Evolutionary conservation across 768 basidiomycete species (phyloP), one percentile per base, ranked within the genome.

Genomic region (Tephrocybe sp.): DNA sequence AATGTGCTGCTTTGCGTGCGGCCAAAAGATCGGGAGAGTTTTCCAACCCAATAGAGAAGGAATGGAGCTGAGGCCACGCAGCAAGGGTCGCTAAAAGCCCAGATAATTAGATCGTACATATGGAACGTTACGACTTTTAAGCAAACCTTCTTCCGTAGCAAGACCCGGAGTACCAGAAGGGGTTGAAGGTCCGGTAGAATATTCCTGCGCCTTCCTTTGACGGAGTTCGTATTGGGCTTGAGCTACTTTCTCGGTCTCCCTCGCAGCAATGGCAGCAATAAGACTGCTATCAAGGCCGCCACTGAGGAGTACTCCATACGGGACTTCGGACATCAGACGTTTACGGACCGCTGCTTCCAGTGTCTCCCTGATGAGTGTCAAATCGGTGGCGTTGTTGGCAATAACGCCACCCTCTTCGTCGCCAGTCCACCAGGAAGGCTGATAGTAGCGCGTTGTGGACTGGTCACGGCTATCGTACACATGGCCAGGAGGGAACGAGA

Each of bases 401-500:
- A 85, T 75, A 11, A 68, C 59, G 8, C 72, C 79, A 12, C 71
- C 75, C n/a, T 86, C 87, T 36, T 75, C 68, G 60, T 97, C 93
- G n/a, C 83, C 83, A 47, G 79, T 68, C 85, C 87, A 91, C 97
- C 97, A 99, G 1, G 84, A 69, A 9, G 97, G 97, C 18, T 82
- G 72, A 71, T 81, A 98, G 68, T 97, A 98, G 29, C 89, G 83
- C 52, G 78, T 83, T 18, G 89, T 88, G 36, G 86, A 82, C 54
- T 77, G 70, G 58, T 90, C 90, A 44, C 60, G 71, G 64, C 91
- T 94, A 72, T 99, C 97, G 64, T 86, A 99, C 45, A 95, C 82
- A 65, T 98, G 94, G 11, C 97, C 97, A 5, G 97, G 97, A 23
- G 97, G 97, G 79, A 99, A 99, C 5, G 94, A 80, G 55, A 93